A percentile compares a stretch with the other conserved stretches of the same genome.
Evolutionary conservation across 208 protist genomes (phyloP).

Genomic region (Crithidia bombi): DNA sequence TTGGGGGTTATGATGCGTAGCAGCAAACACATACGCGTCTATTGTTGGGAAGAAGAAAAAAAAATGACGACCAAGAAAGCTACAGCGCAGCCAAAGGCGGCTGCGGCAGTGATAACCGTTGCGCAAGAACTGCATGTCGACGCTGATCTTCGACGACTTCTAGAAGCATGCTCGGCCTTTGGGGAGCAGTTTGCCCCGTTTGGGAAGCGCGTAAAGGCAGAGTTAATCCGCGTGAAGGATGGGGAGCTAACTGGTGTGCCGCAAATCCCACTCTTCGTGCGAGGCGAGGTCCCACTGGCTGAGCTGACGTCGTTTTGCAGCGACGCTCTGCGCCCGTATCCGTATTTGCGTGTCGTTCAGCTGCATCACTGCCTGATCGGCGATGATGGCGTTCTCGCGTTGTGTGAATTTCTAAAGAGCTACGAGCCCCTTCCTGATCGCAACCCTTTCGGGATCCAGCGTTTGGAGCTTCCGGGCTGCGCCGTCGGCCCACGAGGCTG

Average conservation of each 20-base stretch:
- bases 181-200: slow-evolving; percentile 68
- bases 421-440: slow-evolving; percentile 72
- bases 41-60: too few relatives aligned
- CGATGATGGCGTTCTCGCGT: slow-evolving; percentile 81
- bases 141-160: slow-evolving; percentile 66
- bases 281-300: slow-evolving; percentile 47
- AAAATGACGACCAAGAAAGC: slow-evolving; percentile 33
- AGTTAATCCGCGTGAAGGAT: slow-evolving; percentile 80
- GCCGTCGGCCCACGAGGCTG: slow-evolving; percentile 69
- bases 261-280: slow-evolving; percentile 75
- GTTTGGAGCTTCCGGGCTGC: slow-evolving; percentile 79
- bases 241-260: slow-evolving; percentile 77
- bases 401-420: slow-evolving; percentile 76
- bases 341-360: slow-evolving; percentile 76
- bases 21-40: too few relatives aligned
- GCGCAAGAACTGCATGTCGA: slow-evolving; percentile 81
- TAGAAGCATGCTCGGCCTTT: slow-evolving; percentile 56
- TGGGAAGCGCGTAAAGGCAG: slow-evolving; percentile 67
- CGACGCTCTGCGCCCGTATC: slow-evolving; percentile 65
- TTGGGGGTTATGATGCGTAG: not conserved
- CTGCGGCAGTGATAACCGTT: slow-evolving; percentile 43
- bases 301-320: slow-evolving; percentile 61
- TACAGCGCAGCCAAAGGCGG: slow-evolving; percentile 45
- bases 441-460: slow-evolving; percentile 86
- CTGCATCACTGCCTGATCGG: slow-evolving; percentile 71